These are phyloP conservation scores for Syzygium grande DNA, from an alignment of 345 rosid genomes.

Conservation along the genomic window DNA sequence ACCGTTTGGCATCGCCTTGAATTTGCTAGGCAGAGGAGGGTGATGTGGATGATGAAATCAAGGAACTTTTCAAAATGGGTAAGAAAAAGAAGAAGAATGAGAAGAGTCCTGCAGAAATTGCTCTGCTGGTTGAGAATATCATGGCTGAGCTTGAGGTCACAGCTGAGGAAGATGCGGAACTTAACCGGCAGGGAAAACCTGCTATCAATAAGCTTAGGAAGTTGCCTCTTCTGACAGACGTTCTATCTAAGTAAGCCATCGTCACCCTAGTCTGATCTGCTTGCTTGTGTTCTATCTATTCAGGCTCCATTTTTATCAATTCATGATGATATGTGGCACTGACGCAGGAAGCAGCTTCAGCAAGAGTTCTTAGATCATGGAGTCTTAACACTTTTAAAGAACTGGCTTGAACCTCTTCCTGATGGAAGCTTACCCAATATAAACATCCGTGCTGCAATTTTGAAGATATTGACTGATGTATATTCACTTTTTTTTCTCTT, in stretches of 20 bases:
- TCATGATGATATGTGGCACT: background rate
- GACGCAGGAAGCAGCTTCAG: constrained; percentile 92
- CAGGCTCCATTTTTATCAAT: background rate
- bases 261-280: background rate
- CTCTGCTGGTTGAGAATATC: constrained; percentile 75
- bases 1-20: background rate
- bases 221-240: constrained; percentile 81
- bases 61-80: constrained; percentile 78
- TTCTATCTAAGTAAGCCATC: constrained; percentile 77
- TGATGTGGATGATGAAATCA: constrained; percentile 83
- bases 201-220: constrained; percentile 91
- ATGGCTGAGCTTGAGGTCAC: constrained; percentile 98
- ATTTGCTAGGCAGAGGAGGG: constrained; percentile 76
- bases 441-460: constrained; percentile 86
- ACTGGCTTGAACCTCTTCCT: constrained; percentile 99
- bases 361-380: constrained; percentile 96
- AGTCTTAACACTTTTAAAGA: constrained; percentile 73
- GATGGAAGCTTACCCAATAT: constrained; percentile 96
- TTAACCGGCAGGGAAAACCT: constrained; percentile 78
- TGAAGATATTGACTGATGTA: constrained; percentile 80
- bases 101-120: constrained; percentile 89
- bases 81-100: constrained; percentile 78
- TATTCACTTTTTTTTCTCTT: background rate
- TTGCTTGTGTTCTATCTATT: background rate
- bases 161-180: constrained; percentile 90